Evolutionary conservation across 2,329 filamentous ascomycete genomes (phyloP).

Genomic region (Neofusicoccum parvum): DNA sequence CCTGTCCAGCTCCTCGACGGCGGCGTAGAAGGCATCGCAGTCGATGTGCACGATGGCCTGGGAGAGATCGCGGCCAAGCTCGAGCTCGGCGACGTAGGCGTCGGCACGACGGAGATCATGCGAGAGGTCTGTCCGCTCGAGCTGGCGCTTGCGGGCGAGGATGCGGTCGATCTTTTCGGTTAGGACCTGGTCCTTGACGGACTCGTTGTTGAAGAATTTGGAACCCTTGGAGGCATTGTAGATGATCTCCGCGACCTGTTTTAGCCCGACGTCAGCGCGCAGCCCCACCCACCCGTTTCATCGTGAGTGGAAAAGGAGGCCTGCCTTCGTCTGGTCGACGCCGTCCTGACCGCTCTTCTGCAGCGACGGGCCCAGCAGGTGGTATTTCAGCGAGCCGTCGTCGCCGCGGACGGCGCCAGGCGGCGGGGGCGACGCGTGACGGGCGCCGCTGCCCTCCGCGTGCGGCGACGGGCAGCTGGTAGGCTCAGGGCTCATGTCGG

Average conservation of each 20-base stretch:
- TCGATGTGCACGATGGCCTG: slow-evolving; percentile 90
- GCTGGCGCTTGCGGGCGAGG: slow-evolving; percentile 69
- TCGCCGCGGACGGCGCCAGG: neutral
- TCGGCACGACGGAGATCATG: slow-evolving; percentile 76
- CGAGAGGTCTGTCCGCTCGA: slow-evolving; percentile 75
- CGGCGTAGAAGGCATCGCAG: slow-evolving; percentile 96
- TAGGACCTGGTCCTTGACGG: slow-evolving; percentile 76
- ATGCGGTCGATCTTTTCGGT: slow-evolving; percentile 86
- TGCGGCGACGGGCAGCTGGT: neutral
- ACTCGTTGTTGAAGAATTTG: slow-evolving; percentile 93
- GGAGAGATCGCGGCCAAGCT: slow-evolving; percentile 75
- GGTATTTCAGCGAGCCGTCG: slow-evolving; percentile 72
- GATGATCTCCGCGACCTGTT: slow-evolving; percentile 87
- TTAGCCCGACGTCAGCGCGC: slow-evolving; percentile 7
- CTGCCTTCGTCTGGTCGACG: slow-evolving; percentile 86
- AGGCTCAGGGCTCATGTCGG: slow-evolving; percentile 21
- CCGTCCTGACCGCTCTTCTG: slow-evolving; percentile 91
- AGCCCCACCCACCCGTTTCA: neutral
- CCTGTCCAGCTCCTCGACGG: slow-evolving; percentile 74
- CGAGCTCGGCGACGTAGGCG: slow-evolving; percentile 77
- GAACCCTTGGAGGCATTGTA: slow-evolving; percentile 96
- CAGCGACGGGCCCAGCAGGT: slow-evolving; percentile 83
- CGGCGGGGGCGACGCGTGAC: neutral
- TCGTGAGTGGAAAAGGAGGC: slow-evolving; percentile 22
- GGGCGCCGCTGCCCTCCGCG: neutral